A percentile compares a stretch with the other conserved stretches of the same genome.
These are phyloP conservation scores for Leccinum incarnatum DNA, from an alignment of 768 basidiomycete genomes.

Conservation along the genomic window DNA sequence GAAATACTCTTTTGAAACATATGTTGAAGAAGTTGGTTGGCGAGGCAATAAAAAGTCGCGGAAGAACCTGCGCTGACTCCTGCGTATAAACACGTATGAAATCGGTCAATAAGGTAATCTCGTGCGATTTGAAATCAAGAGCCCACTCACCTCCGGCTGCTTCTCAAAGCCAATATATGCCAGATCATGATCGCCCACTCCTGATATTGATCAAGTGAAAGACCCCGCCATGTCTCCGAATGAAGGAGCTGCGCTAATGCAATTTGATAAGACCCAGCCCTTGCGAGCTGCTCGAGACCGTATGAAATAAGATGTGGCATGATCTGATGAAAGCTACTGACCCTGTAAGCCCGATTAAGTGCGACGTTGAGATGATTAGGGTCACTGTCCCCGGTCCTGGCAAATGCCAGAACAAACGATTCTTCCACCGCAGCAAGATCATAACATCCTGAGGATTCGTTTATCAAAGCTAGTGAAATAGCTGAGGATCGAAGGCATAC, in stretches of 20 bases:
- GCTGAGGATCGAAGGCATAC: conserved; percentile 34
- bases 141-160: conserved; percentile 59
- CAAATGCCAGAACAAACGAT: conserved; percentile 66
- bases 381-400: conserved; percentile 53
- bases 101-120: conserved; percentile 4
- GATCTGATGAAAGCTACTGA: conserved; percentile 28
- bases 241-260: conserved; percentile 63
- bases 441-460: conserved; percentile 53
- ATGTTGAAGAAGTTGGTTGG: conserved; percentile 51
- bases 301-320: conserved; percentile 7
- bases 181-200: conserved; percentile 76
- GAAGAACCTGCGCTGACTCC: conserved; percentile 65
- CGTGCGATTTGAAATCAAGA: not conserved
- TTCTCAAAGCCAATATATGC: conserved; percentile 68
- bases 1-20: conserved; percentile 56
- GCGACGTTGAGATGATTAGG: conserved; percentile 58
- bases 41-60: conserved; percentile 62
- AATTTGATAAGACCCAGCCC: conserved; percentile 65
- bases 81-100: conserved; percentile 15
- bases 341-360: conserved; percentile 69
- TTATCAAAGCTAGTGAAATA: conserved; percentile 2
- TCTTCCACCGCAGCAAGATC: conserved; percentile 65
- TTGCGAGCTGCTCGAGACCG: conserved; percentile 48
- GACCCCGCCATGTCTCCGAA: conserved; percentile 65
- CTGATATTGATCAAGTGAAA: conserved; percentile 63